Conservation (phyloP, 768 basidiomycete species). For the Tylopilus sp. region DNA sequence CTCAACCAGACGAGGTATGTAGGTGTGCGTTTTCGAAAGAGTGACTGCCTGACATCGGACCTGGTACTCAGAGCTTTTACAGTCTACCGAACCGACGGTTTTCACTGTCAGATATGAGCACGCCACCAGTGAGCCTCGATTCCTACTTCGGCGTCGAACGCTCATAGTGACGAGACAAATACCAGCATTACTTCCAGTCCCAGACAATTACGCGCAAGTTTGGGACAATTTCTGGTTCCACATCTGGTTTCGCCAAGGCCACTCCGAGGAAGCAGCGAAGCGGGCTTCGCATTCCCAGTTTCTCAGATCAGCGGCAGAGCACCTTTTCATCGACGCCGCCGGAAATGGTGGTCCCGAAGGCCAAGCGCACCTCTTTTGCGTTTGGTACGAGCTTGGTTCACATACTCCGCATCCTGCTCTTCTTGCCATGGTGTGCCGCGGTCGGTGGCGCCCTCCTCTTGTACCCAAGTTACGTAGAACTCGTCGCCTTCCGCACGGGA, state of each 20-base stretch:
- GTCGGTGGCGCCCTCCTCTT: constrained; percentile 34
- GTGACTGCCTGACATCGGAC: not conserved
- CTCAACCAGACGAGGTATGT: constrained; percentile 28
- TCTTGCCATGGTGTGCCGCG: constrained; percentile 35
- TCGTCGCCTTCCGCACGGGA: constrained; percentile 28
- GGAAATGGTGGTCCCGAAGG: not conserved
- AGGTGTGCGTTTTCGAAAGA: no score
- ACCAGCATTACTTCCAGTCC: not conserved
- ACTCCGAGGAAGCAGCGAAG: constrained; percentile 8
- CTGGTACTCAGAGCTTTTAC: constrained; percentile 20
- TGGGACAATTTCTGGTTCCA: constrained; percentile 27
- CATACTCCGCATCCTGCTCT: constrained; percentile 21
- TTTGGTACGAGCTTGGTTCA: not conserved
- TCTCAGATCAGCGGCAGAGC: not conserved
- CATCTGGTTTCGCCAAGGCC: constrained; percentile 4
- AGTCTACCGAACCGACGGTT: constrained; percentile 30
- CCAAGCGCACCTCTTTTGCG: not conserved
- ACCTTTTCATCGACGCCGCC: not conserved
- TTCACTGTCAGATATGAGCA: constrained; percentile 24
- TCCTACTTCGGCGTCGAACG: not conserved
- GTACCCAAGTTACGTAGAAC: constrained; percentile 25
- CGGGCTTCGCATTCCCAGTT: constrained; percentile 12
- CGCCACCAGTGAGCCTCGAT: constrained; percentile 13
- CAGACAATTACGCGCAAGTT: constrained; percentile 16
- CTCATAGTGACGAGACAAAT: not conserved